Conservation (phyloP, 2,329 filamentous ascomycete species). For the Neofusicoccum umdonicola region DNA sequence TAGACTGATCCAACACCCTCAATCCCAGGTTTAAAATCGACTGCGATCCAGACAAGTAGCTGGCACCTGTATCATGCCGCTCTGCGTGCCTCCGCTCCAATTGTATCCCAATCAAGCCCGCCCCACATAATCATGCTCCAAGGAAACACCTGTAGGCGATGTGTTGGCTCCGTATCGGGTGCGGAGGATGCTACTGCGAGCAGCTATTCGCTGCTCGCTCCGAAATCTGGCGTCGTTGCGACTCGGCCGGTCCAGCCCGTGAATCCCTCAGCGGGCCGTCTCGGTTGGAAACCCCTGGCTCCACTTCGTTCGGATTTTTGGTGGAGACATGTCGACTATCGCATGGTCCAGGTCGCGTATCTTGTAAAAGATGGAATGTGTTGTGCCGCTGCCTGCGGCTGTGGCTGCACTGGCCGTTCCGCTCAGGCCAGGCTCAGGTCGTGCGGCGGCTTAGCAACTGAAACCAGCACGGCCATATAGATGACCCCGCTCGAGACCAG, state of each 20-base stretch:
- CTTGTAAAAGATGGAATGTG: background rate
- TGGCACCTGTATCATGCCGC: too few relatives aligned
- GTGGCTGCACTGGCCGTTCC: background rate
- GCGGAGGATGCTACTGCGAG: too few relatives aligned
- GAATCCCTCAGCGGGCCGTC: background rate
- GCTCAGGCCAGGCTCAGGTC: slow-evolving; percentile 7
- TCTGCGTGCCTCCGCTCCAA: too few relatives aligned
- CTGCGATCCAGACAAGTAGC: too few relatives aligned
- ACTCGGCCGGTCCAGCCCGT: too few relatives aligned
- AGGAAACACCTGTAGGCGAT: too few relatives aligned
- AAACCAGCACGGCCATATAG: slow-evolving; percentile 5
- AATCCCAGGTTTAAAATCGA: too few relatives aligned
- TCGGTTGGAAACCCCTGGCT: background rate
- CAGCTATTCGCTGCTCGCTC: background rate
- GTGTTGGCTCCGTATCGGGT: too few relatives aligned
- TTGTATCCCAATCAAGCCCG: too few relatives aligned
- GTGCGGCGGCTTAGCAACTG: slow-evolving; percentile 1
- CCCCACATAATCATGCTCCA: too few relatives aligned
- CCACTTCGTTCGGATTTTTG: background rate
- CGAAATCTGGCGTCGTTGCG: background rate
- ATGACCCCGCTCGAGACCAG: slow-evolving; percentile 7
- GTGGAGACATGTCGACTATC: background rate
- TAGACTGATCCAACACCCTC: too few relatives aligned
- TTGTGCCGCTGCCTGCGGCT: background rate
- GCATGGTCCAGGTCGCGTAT: background rate